These are phyloP conservation scores for Iris pallida DNA, from an alignment of 116 monocot species.

Conservation along the genomic window DNA sequence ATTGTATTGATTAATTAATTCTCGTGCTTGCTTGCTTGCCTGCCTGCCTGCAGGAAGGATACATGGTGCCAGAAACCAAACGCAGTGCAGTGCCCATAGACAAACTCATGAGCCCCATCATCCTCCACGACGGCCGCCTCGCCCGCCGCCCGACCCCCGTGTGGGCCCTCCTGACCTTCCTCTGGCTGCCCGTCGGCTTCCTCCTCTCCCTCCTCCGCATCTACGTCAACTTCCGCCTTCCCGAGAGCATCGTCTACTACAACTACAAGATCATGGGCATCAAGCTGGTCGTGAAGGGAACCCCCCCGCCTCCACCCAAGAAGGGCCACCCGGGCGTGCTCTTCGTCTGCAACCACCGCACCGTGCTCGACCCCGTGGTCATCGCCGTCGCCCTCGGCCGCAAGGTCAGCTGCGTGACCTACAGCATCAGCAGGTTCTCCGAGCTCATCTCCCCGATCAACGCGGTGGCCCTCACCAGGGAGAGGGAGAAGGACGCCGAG, in stretches of 20 bases:
- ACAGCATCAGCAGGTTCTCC: constrained; percentile 78
- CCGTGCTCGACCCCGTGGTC: constrained; percentile 68
- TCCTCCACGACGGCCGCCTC: constrained; percentile 80
- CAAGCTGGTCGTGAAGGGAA: constrained; percentile 57
- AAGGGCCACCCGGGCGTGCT: constrained; percentile 63
- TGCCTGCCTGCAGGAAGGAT: constrained; percentile 43
- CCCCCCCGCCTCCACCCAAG: constrained; percentile 57
- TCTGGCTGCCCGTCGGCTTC: constrained; percentile 74
- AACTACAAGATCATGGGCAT: constrained; percentile 77
- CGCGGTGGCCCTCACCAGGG: constrained; percentile 57
- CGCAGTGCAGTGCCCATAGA: constrained; percentile 31
- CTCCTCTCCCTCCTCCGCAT: constrained; percentile 47
- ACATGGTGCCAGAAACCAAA: constrained; percentile 28
- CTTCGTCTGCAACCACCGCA: constrained; percentile 89
- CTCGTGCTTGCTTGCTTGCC: neutral
- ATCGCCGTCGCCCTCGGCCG: constrained; percentile 64
- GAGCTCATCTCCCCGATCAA: constrained; percentile 78
- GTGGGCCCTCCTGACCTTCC: constrained; percentile 56
- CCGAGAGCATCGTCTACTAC: constrained; percentile 58
- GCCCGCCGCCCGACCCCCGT: constrained; percentile 61
- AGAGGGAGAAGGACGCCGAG: constrained; percentile 69
- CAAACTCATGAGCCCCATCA: constrained; percentile 51
- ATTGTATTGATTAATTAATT: too few species aligned
- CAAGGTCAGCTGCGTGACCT: constrained; percentile 78
- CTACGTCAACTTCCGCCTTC: constrained; percentile 65